Percentiles rank a stretch among this genome's conserved stretches.
phyloP scores from a whole-genome alignment of 1,284 basidiomycete genomes.

The Pascua sp. region DNA sequence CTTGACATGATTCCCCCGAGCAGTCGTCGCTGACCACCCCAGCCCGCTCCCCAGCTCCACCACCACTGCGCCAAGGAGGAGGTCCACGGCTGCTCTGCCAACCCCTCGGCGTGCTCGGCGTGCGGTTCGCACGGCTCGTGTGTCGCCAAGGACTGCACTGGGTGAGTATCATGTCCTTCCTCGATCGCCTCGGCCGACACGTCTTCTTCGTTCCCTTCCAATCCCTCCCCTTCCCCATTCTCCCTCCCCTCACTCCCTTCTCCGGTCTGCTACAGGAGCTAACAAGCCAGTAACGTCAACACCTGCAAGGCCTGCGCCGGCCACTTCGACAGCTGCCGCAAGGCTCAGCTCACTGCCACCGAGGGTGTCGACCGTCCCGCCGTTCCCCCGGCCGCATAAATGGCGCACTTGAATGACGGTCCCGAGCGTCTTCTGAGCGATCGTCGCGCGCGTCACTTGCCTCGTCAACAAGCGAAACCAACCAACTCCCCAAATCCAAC shows the following conservation, averaged over 20 bases:
- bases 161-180: constrained; percentile 26
- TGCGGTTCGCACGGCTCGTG: constrained; percentile 24
- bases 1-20: too few relatives aligned
- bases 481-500: too few relatives aligned
- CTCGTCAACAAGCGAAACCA: too few relatives aligned
- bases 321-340: constrained; percentile 38
- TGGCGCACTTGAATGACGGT: too few relatives aligned
- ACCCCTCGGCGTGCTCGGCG: constrained; percentile 33
- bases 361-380: constrained; percentile 40
- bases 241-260: neutral
- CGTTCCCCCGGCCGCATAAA: constrained; percentile 21
- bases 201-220: too few relatives aligned
- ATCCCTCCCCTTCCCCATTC: too few relatives aligned
- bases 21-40: neutral
- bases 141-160: constrained; percentile 42
- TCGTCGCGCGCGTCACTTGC: too few relatives aligned
- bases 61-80: constrained; percentile 40
- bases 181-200: neutral
- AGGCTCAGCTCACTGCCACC: constrained; percentile 30
- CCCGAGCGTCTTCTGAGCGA: neutral
- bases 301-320: constrained; percentile 45
- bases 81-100: constrained; percentile 40
- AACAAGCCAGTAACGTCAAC: constrained; percentile 29
- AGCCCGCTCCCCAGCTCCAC: constrained; percentile 5
- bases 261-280: neutral